Percentiles rank a stretch among this genome's conserved stretches.
phyloP scores from a whole-genome alignment of 257 asterid species.

The Thymus mandschuricus region DNA sequence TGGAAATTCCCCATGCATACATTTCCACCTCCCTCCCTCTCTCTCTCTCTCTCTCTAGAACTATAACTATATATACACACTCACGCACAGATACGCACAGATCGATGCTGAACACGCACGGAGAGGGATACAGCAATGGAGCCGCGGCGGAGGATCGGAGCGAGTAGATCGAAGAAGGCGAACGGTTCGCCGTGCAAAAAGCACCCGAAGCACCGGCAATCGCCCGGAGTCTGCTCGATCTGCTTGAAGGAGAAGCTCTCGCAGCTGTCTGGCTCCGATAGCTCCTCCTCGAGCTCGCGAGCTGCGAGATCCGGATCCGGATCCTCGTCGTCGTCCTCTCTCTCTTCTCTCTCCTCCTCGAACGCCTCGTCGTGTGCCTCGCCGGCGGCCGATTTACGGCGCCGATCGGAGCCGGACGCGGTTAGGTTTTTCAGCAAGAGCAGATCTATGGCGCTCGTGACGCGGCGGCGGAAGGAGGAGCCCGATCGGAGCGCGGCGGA shows the following conservation, averaged over 20 bases:
- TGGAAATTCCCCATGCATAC: conserved; percentile 49
- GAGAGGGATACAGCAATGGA: conserved; percentile 31
- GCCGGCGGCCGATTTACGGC: conserved; percentile 37
- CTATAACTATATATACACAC: background rate
- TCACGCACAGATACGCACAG: background rate
- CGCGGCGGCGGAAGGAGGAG: conserved; percentile 14
- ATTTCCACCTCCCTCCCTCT: background rate
- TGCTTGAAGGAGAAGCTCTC: conserved; percentile 67
- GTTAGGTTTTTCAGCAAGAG: conserved; percentile 47
- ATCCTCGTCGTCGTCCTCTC: conserved; percentile 41
- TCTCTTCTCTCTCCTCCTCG: conserved; percentile 61
- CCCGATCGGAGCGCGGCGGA: conserved; percentile 21
- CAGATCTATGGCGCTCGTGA: conserved; percentile 49
- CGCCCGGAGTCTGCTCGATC: conserved; percentile 75
- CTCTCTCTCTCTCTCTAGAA: conserved; percentile 1
- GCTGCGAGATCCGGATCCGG: conserved; percentile 24
- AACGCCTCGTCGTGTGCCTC: conserved; percentile 55
- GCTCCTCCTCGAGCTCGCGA: conserved; percentile 26
- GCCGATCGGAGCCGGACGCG: background rate
- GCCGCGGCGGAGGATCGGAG: conserved; percentile 39
- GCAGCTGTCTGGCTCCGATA: background rate
- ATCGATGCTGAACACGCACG: background rate
- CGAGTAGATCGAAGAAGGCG: conserved; percentile 38
- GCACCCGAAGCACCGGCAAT: conserved; percentile 73
- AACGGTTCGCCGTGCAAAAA: conserved; percentile 47